Conservation (phyloP, 176 grass and related monocot genomes). For the Oryza brachyantha region DNA sequence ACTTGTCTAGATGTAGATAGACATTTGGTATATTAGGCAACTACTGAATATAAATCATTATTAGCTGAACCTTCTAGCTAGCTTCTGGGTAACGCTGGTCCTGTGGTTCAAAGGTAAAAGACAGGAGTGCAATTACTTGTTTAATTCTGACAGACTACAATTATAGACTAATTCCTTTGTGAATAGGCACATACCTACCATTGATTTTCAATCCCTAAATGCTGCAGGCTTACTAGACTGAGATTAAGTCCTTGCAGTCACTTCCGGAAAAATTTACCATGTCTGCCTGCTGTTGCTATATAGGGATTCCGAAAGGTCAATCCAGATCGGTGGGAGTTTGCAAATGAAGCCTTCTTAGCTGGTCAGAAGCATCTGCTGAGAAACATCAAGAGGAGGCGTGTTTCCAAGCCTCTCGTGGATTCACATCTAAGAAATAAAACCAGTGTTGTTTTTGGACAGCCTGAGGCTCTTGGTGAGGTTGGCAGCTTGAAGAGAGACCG, state of each 20-base stretch:
- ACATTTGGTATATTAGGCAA: background rate
- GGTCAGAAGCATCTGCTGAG: constrained; percentile 49
- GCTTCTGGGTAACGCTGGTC: background rate
- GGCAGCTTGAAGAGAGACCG: constrained; percentile 35
- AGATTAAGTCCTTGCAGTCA: background rate
- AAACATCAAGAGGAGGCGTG: constrained; percentile 40
- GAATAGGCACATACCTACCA: background rate
- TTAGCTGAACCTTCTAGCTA: background rate
- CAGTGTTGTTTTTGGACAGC: background rate
- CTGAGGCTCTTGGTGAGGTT: background rate
- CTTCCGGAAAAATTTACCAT: background rate
- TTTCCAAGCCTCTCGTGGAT: constrained; percentile 22
- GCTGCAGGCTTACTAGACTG: background rate
- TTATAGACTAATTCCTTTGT: background rate
- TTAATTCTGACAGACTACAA: background rate
- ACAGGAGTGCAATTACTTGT: background rate
- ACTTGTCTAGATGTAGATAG: background rate
- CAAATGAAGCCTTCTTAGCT: constrained; percentile 41
- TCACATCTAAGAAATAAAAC: background rate
- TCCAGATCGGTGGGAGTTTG: constrained; percentile 52
- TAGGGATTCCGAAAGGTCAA: constrained; percentile 57
- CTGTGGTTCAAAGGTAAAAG: background rate
- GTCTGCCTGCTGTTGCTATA: background rate
- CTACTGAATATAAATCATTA: background rate
- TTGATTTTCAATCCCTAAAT: background rate